Conservation (phyloP, 768 basidiomycete genomes). For the Mycena maculata region DNA sequence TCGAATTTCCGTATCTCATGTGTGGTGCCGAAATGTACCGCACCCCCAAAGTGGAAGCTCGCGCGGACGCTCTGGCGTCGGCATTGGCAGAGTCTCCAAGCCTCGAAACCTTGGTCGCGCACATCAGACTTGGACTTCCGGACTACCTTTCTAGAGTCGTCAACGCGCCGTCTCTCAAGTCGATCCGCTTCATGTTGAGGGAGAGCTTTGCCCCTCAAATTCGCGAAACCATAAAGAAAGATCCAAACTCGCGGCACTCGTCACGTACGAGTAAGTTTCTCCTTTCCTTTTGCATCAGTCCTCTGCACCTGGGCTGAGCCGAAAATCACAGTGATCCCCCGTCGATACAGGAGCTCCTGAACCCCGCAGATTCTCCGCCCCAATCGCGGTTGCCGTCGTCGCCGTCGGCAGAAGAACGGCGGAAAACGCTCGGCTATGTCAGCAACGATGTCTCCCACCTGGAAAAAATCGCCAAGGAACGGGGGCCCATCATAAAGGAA, state of each 20-base stretch:
- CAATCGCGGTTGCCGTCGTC: too few relatives aligned
- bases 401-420: too few relatives aligned
- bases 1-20: constrained; percentile 9
- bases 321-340: too few relatives aligned
- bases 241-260: background rate
- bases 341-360: too few relatives aligned
- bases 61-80: background rate
- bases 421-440: too few relatives aligned
- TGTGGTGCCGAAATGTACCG: background rate
- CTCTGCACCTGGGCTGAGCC: too few relatives aligned
- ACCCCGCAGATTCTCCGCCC: too few relatives aligned
- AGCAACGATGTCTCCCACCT: too few relatives aligned
- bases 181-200: background rate
- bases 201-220: background rate
- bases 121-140: background rate
- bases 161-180: constrained; percentile 2
- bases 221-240: background rate
- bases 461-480: too few relatives aligned
- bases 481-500: too few relatives aligned
- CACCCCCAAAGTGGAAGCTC: background rate
- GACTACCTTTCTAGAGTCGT: background rate
- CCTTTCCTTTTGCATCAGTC: too few relatives aligned
- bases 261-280: too few relatives aligned
- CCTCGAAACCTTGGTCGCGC: background rate
- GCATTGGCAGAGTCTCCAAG: background rate